Evolutionary conservation across 352 stramenopile species (phyloP), one percentile per base, ranked within the genome.

Genomic region (Peronosclerospora sorghi): DNA sequence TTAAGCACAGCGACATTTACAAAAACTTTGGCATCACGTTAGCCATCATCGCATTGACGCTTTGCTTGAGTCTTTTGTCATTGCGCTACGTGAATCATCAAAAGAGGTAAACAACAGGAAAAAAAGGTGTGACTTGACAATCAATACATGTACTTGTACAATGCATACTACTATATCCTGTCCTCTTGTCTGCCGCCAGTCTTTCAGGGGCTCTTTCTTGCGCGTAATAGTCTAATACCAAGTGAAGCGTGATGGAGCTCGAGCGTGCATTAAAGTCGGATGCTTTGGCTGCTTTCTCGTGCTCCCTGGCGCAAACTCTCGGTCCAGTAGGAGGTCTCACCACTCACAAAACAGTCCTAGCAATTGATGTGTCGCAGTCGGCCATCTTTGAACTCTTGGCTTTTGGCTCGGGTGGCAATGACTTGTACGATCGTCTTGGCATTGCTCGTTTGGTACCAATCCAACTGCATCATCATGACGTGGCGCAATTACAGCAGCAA

Each of bases 361-460:
- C 66, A 0, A 62, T 86, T 1, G 77, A 90, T 39, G 48, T 54
- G 4, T 68, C 65, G 12, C 65, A 78, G 20, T 53, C 67, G 8
- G 59, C 68, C 41, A 68, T 86, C 30, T 70, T 90, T 41, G 68
- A 89, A 29, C 41, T 86, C 36, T 54, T 89, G 24, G 71, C 73
- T 39, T 68, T 63, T 55, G 77, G 77, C 52, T 68, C 62, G 12
- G 77, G 77, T 27, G 73, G 77, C 19, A 58, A 58, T 18, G 66
- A 78, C 12, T 80, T 83, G 49, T 89, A 82, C 50, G 70, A 78
- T 14, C 23, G 60, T 4, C 58, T 82, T 13, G 45, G 55, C 6
- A 62, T 89, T 15, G 34, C 63, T 15, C 59, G 60, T n/a, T 59
- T 89, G 30, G 37, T 84, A 20, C 60, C 61, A 3, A 35, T 86